Base-by-base conservation (phyloP, 768 basidiomycete genomes). In the Dentipellis fragilis region DNA sequence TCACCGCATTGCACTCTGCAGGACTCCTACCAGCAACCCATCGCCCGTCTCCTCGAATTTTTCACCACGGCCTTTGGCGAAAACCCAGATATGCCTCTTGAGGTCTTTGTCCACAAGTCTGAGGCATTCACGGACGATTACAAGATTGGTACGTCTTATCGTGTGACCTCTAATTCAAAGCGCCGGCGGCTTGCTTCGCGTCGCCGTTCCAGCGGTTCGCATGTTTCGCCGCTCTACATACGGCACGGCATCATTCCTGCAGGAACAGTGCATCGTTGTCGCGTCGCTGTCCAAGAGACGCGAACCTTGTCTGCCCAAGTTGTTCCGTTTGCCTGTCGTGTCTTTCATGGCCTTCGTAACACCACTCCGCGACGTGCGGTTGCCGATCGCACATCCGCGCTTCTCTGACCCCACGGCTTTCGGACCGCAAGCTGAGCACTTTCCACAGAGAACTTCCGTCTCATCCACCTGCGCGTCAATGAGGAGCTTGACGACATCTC, bases 91-190 rank as follows among this genome's bases (percentile, higher is more conserved):
- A 80, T 94, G 56, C 81, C 83, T 60, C 77, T 97, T 23, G 91
- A 95, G 66, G 85, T 97, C 35, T 96, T 97, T 63, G 89, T 94
- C 6, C 95, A 97, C 72, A 97, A 98, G 69, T 87, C 90, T 7
- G 95, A 98, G 69, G 88, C 85, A 49, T 73, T 95, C 45, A 83
- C 86, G 56, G 92, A 95, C 61, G 93, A 94, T 59, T 93, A 95
- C 67, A 87, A 92, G 67, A 82, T 87, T 55, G 91, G 91, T 92
- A 62, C 21, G 81, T 23, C 54, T 52, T 42, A 51, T 52, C 52
- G 51, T 35, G 49, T 62, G 55, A 52, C 34, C 38, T 55, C 3
- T 10, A 34, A 36, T 55, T 57, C 50, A 49, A 52, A 39, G 2
- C 19, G 22, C 10, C 37, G 38, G 23, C 53, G 19, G 51, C 58